These are phyloP conservation scores for Picea abies DNA, from an alignment of 83 land plant species.

Conservation along the genomic window DNA sequence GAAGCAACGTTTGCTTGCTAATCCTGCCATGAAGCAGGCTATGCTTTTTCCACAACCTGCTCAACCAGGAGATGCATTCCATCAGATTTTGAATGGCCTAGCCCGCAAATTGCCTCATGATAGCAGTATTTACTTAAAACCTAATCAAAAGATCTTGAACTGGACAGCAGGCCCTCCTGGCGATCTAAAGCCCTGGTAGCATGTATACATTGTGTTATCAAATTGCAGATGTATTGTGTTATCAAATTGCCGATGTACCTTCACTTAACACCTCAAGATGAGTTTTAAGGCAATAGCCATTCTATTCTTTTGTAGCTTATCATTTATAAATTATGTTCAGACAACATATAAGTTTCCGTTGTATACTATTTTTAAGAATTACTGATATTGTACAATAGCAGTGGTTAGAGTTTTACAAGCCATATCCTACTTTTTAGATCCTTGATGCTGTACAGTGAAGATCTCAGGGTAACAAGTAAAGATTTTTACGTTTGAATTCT, in stretches of 20 bases:
- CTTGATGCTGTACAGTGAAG: not conserved
- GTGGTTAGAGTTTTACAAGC: constrained; percentile 6
- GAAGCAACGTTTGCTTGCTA: constrained; percentile 80
- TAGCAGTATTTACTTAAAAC: constrained; percentile 45
- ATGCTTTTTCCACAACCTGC: constrained; percentile 90
- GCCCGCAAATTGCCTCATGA: constrained; percentile 85
- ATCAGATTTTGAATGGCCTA: constrained; percentile 84
- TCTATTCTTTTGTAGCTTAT: not conserved
- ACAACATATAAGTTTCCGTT: not conserved
- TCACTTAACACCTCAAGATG: not conserved
- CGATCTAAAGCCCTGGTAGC: constrained; percentile 85
- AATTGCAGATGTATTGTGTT: not conserved
- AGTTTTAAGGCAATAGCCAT: not conserved
- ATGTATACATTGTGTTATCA: not conserved
- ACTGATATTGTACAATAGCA: constrained; percentile 1
- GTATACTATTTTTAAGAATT: constrained; percentile 14
- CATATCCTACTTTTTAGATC: not conserved
- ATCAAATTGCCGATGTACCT: not conserved
- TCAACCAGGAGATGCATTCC: constrained; percentile 87
- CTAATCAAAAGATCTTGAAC: constrained; percentile 68
- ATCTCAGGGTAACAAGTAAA: not conserved
- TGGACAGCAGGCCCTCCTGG: constrained; percentile 84
- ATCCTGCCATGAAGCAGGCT: constrained; percentile 89
- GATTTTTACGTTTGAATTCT: not conserved
- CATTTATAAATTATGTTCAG: not conserved